Percentiles rank a stretch among this genome's conserved stretches.
phyloP scores from a whole-genome alignment of 2,329 filamentous ascomycete species.

The Colletotrichum zoysiae region DNA sequence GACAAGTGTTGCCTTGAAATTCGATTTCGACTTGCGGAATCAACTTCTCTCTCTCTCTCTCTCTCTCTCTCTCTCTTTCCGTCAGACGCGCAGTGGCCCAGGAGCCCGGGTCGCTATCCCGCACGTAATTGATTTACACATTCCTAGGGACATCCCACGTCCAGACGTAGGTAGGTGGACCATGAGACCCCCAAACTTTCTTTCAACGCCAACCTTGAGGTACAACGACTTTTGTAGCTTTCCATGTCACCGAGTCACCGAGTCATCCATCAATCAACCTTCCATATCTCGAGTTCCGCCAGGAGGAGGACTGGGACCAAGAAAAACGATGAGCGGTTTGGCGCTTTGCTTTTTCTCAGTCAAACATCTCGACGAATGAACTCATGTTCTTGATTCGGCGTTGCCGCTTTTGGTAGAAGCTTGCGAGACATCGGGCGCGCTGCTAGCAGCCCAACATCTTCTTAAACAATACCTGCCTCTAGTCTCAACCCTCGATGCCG shows the following conservation, averaged over 20 bases:
- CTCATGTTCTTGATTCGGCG: conserved; percentile 19
- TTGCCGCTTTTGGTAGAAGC: neutral
- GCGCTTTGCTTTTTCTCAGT: conserved; percentile 17
- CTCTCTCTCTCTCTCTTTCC: conserved; percentile 9
- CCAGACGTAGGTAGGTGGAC: conserved; percentile 37
- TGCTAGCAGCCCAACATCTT: neutral
- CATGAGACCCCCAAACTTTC: conserved; percentile 41
- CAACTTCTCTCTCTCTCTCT: conserved; percentile 17
- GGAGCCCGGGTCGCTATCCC: conserved; percentile 23
- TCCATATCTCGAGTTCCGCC: neutral
- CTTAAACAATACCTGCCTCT: neutral
- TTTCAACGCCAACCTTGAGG: conserved; percentile 32
- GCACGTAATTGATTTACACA: conserved; percentile 27
- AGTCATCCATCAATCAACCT: conserved; percentile 4
- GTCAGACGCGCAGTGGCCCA: conserved; percentile 26
- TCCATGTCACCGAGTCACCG: neutral
- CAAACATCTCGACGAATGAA: conserved; percentile 5
- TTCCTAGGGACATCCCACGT: conserved; percentile 37
- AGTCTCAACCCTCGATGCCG: neutral
- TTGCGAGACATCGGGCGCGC: neutral
- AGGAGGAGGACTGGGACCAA: conserved; percentile 1
- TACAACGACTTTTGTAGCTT: neutral
- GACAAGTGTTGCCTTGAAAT: neutral
- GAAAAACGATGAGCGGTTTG: conserved; percentile 10
- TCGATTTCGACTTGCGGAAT: neutral